These are phyloP conservation scores for Potentilla sterilis DNA, from an alignment of 306 rosid species.

Conservation along the genomic window DNA sequence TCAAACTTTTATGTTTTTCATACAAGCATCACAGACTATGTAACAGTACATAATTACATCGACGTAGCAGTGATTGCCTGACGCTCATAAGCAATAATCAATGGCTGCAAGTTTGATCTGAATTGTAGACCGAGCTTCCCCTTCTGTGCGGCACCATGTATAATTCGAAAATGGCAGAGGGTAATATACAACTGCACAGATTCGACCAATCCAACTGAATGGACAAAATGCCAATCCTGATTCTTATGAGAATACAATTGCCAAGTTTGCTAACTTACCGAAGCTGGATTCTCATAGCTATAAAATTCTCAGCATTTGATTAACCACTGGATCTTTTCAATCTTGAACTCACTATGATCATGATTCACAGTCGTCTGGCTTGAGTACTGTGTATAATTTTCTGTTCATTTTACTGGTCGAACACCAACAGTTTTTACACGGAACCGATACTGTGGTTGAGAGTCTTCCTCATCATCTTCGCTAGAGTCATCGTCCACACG, in stretches of 20 bases:
- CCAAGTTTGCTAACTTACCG: neutral
- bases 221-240: neutral
- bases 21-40: neutral
- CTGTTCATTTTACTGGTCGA: conserved; percentile 65
- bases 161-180: neutral
- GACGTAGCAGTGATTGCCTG: neutral
- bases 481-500: conserved; percentile 89
- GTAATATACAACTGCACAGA: conserved; percentile 10
- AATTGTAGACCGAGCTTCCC: conserved; percentile 4
- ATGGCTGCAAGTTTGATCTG: neutral
- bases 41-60: conserved; percentile 9
- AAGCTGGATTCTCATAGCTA: conserved; percentile 2
- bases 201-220: neutral
- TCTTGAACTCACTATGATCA: neutral
- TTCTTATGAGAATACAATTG: neutral
- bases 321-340: conserved; percentile 2
- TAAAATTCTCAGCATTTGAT: neutral
- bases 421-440: conserved; percentile 79
- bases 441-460: conserved; percentile 68
- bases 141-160: neutral
- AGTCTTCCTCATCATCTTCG: conserved; percentile 75
- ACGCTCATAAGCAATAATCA: conserved; percentile 3
- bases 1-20: neutral
- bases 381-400: conserved; percentile 7
- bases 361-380: neutral